Conservation (phyloP, 495 filamentous ascomycete species). For the Penicillium cosmopolitanum region DNA sequence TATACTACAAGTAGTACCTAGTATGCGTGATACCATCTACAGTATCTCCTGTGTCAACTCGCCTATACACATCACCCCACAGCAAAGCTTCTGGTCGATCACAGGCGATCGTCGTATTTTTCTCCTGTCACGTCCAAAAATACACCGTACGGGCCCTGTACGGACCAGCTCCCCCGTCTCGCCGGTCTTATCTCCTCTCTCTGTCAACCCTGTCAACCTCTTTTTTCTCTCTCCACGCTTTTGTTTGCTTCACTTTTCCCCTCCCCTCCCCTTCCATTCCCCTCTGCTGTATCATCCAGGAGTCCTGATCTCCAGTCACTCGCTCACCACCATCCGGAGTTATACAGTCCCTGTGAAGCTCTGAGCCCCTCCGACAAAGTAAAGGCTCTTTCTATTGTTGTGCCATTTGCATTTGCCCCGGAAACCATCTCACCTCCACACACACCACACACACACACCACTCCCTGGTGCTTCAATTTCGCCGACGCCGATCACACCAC, state of each 20-base stretch:
- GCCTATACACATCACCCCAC: too few relatives aligned
- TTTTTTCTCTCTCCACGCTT: slow-evolving; percentile 5
- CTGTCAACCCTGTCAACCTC: slow-evolving; percentile 5
- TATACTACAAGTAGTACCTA: not conserved
- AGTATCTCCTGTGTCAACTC: not conserved
- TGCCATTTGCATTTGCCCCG: slow-evolving; percentile 9
- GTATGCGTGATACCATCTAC: too few relatives aligned
- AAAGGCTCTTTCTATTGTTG: not conserved
- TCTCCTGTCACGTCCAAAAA: slow-evolving; percentile 1
- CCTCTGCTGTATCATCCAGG: slow-evolving; percentile 8
- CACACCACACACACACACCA: too few relatives aligned
- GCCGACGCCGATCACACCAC: not conserved
- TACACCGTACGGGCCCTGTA: not conserved
- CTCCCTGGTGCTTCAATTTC: not conserved
- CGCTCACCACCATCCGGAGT: slow-evolving; percentile 28
- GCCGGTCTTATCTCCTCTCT: slow-evolving; percentile 3
- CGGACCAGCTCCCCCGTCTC: slow-evolving; percentile 11
- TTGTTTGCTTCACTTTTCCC: slow-evolving; percentile 13
- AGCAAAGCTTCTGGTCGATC: slow-evolving; percentile 1
- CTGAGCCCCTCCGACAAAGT: not conserved
- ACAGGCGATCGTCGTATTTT: slow-evolving; percentile 16
- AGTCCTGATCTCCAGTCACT: slow-evolving; percentile 25
- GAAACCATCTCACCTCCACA: slow-evolving; percentile 2
- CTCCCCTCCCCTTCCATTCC: slow-evolving; percentile 10
- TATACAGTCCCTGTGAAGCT: slow-evolving; percentile 10